These are phyloP conservation scores for Stygiomarasmius scandens DNA, from an alignment of 1,284 basidiomycete species.

Conservation along the genomic window DNA sequence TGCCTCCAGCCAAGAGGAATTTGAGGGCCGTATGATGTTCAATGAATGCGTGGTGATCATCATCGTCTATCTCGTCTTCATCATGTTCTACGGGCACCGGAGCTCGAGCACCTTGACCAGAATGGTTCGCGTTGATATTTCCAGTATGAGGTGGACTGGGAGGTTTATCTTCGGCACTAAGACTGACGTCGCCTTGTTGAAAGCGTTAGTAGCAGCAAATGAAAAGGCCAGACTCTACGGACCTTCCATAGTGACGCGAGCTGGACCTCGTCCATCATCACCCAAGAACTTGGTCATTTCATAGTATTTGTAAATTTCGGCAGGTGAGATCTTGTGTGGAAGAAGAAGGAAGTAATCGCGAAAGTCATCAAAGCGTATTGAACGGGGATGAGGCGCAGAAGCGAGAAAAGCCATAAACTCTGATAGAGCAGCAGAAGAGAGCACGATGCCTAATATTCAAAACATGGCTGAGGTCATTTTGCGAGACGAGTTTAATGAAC, in stretches of 20 bases:
- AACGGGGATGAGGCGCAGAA: conserved; percentile 62
- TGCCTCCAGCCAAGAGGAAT: conserved; percentile 91
- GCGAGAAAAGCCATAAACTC: conserved; percentile 85
- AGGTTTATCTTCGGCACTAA: conserved; percentile 70
- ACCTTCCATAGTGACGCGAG: conserved; percentile 89
- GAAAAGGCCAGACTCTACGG: conserved; percentile 28
- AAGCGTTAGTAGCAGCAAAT: conserved; percentile 21
- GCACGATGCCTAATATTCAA: conserved; percentile 60
- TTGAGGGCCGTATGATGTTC: conserved; percentile 78
- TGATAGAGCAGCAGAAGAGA: conserved; percentile 65
- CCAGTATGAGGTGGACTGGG: too few relatives aligned
- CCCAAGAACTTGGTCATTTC: conserved; percentile 76
- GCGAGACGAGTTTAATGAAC: conserved; percentile 16
- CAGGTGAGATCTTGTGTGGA: conserved; percentile 78
- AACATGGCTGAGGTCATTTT: conserved; percentile 6
- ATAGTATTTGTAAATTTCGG: conserved; percentile 88
- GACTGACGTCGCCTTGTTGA: conserved; percentile 68
- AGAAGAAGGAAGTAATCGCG: conserved; percentile 88
- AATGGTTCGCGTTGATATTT: conserved; percentile 12
- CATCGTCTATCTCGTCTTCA: conserved; percentile 56
- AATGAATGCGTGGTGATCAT: conserved; percentile 66
- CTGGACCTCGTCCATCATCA: conserved; percentile 76
- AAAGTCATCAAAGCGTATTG: conserved; percentile 86
- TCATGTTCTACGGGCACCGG: too few relatives aligned
- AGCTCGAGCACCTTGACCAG: too few relatives aligned